These are phyloP conservation scores for Marsdenia floribunda DNA, from an alignment of 257 asterid species.

Conservation along the genomic window DNA sequence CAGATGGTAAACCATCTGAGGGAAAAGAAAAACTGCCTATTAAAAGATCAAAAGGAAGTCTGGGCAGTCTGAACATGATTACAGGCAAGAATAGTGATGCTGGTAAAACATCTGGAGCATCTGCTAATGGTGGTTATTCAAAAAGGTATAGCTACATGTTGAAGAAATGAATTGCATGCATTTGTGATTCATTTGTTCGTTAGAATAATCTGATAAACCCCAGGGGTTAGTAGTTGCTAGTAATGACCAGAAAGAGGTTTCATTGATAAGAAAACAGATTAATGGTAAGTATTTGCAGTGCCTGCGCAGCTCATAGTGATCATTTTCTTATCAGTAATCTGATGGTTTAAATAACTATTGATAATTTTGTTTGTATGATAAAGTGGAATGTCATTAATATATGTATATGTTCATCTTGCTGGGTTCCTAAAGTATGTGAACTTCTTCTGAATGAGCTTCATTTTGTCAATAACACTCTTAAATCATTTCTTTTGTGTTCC, in stretches of 20 bases:
- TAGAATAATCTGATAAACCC: background rate
- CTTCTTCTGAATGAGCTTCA: background rate
- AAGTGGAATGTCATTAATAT: background rate
- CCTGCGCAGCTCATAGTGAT: background rate
- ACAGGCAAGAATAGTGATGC: conserved; percentile 67
- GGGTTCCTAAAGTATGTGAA: background rate
- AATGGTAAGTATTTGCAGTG: background rate
- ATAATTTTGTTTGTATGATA: background rate
- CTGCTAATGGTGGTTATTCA: conserved; percentile 66
- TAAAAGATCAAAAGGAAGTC: conserved; percentile 88
- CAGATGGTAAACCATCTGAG: conserved; percentile 70
- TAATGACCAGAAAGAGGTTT: background rate
- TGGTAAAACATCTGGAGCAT: conserved; percentile 54
- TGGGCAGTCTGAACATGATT: conserved; percentile 82
- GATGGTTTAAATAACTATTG: background rate
- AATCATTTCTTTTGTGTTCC: too few species aligned
- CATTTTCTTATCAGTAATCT: background rate
- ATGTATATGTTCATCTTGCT: too few species aligned
- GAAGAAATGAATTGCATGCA: background rate
- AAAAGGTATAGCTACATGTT: conserved; percentile 51
- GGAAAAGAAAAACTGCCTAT: conserved; percentile 83
- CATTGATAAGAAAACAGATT: background rate
- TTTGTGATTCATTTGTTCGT: background rate
- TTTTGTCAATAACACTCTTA: background rate
- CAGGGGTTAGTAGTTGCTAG: background rate